Percentiles rank a stretch among this genome's conserved stretches.
Evolutionary conservation across 2,329 filamentous ascomycete species (phyloP).

Genomic region (Pseudocercospora eumusae): DNA sequence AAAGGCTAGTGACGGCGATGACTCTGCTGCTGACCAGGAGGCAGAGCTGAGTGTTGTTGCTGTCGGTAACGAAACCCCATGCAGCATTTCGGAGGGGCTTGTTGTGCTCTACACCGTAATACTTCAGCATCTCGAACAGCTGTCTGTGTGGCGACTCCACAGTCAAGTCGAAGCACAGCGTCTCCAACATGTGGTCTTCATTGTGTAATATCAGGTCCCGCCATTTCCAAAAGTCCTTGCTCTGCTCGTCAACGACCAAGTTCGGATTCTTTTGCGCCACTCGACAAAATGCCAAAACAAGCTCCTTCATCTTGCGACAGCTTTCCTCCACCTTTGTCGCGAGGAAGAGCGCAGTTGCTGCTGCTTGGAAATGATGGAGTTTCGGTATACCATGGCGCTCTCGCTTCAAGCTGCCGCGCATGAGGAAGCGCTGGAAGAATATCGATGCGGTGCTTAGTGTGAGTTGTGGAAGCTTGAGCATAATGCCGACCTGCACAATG

Average conservation of each 20-base stretch:
- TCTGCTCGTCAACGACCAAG: conserved; percentile 90
- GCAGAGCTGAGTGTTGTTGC: conserved; percentile 79
- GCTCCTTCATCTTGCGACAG: conserved; percentile 89
- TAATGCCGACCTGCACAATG: conserved; percentile 88
- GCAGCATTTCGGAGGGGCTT: conserved; percentile 80
- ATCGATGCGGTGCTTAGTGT: conserved; percentile 90
- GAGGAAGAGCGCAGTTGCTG: conserved; percentile 86
- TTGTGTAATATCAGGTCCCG: conserved; percentile 88
- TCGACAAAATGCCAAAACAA: conserved; percentile 90
- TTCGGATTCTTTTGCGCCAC: conserved; percentile 93
- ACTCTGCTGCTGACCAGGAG: conserved; percentile 76
- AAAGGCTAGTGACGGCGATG: conserved; percentile 82
- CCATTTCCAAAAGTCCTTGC: conserved; percentile 98
- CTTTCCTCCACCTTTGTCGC: conserved; percentile 98
- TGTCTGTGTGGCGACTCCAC: conserved; percentile 84
- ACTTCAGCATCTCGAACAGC: conserved; percentile 77
- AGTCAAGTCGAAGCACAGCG: conserved; percentile 89
- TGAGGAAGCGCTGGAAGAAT: conserved; percentile 95
- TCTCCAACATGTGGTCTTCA: conserved; percentile 89
- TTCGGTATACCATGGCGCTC: conserved; percentile 65
- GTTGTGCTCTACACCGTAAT: conserved; percentile 73
- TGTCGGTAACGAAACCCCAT: conserved; percentile 94
- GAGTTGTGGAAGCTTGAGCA: conserved; percentile 87
- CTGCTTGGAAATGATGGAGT: conserved; percentile 83
- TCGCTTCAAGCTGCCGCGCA: conserved; percentile 80